Conservation (phyloP, 225 moss, liverwort and hornwort genomes). For the Pseudisothecium myosuroides region DNA sequence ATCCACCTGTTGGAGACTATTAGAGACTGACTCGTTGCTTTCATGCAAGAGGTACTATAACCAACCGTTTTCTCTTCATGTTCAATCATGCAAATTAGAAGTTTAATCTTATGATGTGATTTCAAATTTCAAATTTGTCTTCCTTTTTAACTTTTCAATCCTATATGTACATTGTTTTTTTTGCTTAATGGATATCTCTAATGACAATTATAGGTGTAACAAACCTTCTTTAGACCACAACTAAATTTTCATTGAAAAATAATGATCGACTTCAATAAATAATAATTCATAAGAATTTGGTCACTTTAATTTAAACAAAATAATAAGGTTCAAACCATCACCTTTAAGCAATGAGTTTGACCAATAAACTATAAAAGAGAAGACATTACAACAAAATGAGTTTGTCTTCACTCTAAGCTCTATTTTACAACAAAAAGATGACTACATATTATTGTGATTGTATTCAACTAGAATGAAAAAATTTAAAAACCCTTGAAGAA, state of each 20-base stretch:
- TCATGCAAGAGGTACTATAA: background rate
- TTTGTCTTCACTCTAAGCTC: background rate
- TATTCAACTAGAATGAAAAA: background rate
- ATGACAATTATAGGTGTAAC: background rate
- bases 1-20: accelerated
- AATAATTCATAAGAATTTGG: background rate
- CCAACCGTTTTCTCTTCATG: accelerated
- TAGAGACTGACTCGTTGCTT: accelerated
- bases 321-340: background rate
- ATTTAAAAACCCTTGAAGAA: background rate
- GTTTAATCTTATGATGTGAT: background rate
- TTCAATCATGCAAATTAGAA: background rate
- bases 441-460: background rate
- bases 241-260: background rate
- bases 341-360: accelerated
- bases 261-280: background rate
- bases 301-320: background rate
- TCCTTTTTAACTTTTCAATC: background rate
- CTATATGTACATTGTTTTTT: accelerated
- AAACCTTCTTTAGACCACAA: accelerated
- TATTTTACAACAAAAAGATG: no score
- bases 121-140: background rate
- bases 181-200: background rate
- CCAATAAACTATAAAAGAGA: background rate
- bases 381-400: background rate